Evolutionary conservation across 495 filamentous ascomycete species (phyloP).

Genomic region (Penicillium bialowiezense): DNA sequence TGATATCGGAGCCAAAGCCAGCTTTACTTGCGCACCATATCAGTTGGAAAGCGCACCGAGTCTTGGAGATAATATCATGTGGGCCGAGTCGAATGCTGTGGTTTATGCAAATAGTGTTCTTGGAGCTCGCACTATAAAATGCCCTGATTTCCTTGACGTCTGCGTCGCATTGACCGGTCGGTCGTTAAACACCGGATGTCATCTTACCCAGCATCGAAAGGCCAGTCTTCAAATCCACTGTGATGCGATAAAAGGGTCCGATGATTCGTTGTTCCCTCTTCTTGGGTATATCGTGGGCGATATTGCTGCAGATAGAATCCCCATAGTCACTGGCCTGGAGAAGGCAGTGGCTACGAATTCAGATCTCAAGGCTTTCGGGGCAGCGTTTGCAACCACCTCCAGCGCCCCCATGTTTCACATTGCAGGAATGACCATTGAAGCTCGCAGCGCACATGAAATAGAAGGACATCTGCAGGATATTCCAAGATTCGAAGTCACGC

Average conservation of each 20-base stretch:
- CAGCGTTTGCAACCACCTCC: conserved; percentile 30
- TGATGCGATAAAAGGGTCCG: not conserved
- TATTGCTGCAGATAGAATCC: conserved; percentile 16
- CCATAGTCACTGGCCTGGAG: conserved; percentile 26
- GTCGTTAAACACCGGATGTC: conserved; percentile 16
- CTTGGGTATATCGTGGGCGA: conserved; percentile 26
- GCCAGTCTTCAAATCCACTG: conserved; percentile 9
- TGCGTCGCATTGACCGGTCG: conserved; percentile 31
- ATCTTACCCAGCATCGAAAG: conserved; percentile 13
- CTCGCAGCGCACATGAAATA: conserved; percentile 1
- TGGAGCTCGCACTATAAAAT: conserved; percentile 30
- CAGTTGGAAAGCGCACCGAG: conserved; percentile 21
- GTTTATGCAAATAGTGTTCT: conserved; percentile 34
- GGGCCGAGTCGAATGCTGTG: conserved; percentile 35
- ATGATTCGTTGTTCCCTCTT: conserved; percentile 27
- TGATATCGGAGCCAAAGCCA: conserved; percentile 28
- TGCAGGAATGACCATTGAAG: conserved; percentile 22
- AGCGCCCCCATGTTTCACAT: conserved; percentile 36
- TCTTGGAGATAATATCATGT: conserved; percentile 22
- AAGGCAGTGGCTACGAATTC: not conserved
- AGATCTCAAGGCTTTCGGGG: conserved; percentile 33
- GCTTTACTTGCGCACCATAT: conserved; percentile 35
- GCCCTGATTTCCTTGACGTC: conserved; percentile 31
- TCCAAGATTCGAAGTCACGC: not conserved
- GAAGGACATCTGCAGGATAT: not conserved